These are phyloP conservation scores for Cubamyces sp. DNA, from an alignment of 768 basidiomycete species.

Conservation along the genomic window DNA sequence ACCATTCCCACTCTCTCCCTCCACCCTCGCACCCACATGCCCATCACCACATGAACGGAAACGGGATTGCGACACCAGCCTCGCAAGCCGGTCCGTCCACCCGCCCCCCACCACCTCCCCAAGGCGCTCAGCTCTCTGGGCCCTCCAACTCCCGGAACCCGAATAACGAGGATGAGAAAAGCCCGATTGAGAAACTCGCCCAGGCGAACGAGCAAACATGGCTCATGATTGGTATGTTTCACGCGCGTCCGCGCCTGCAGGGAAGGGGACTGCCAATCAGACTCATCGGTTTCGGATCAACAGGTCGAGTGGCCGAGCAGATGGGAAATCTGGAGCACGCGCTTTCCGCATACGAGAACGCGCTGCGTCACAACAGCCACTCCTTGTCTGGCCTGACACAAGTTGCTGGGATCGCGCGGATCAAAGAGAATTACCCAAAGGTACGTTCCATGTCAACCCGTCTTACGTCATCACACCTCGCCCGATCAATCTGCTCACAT, in stretches of 20 bases:
- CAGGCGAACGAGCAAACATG: conserved; percentile 93
- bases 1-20: conserved; percentile 47
- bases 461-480: conserved; percentile 26
- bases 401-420: conserved; percentile 94
- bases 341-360: conserved; percentile 90
- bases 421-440: conserved; percentile 97
- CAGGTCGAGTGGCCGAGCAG: conserved; percentile 94
- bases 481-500: conserved; percentile 28
- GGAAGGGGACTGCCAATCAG: conserved; percentile 22
- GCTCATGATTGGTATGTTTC: conserved; percentile 81
- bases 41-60: conserved; percentile 59
- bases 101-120: conserved; percentile 40
- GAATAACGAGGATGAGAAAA: conserved; percentile 39
- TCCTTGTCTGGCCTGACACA: conserved; percentile 90
- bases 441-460: conserved; percentile 46
- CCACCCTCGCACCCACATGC: conserved; percentile 43
- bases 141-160: conserved; percentile 44
- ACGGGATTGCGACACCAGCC: conserved; percentile 48
- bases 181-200: conserved; percentile 74
- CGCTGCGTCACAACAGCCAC: conserved; percentile 92
- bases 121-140: conserved; percentile 24
- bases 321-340: conserved; percentile 95
- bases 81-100: conserved; percentile 40
- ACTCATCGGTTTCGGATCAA: conserved; percentile 36
- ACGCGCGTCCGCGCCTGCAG: conserved; percentile 5